Conservation (phyloP, 345 rosid genomes). For the Ailanthus altissimus region DNA sequence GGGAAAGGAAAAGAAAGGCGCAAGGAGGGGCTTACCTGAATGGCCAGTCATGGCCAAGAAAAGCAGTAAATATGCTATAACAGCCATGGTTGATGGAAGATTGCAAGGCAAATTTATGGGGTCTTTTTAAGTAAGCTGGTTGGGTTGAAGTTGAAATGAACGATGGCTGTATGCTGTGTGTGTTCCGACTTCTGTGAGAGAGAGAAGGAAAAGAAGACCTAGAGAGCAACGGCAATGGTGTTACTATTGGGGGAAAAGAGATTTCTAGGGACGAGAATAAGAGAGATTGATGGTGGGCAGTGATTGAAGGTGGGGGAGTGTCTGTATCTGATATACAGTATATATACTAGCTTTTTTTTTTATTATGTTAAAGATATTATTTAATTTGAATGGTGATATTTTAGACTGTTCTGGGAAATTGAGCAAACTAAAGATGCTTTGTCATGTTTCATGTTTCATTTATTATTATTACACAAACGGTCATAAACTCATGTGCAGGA, state of each 20-base stretch:
- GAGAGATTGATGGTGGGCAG: too few relatives aligned
- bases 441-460: too few relatives aligned
- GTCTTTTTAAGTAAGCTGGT: neutral
- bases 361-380: too few relatives aligned
- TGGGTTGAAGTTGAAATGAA: neutral
- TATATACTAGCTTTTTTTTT: too few relatives aligned
- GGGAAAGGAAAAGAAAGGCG: constrained; percentile 7
- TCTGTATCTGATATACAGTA: too few relatives aligned
- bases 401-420: too few relatives aligned
- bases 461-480: constrained; percentile 40
- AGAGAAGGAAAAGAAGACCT: neutral
- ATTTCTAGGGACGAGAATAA: too few relatives aligned
- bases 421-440: too few relatives aligned
- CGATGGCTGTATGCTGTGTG: neutral
- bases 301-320: too few relatives aligned
- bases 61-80: constrained; percentile 46
- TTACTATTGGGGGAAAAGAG: too few relatives aligned
- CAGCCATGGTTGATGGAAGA: constrained; percentile 53
- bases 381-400: too few relatives aligned
- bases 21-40: constrained; percentile 57
- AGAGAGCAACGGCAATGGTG: neutral
- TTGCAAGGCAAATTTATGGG: constrained; percentile 4
- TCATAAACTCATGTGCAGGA: constrained; percentile 29
- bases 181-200: neutral
- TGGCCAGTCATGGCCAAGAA: constrained; percentile 52